Conservation (phyloP, 345 rosid genomes). For the Arabidopsis suecica region DNA sequence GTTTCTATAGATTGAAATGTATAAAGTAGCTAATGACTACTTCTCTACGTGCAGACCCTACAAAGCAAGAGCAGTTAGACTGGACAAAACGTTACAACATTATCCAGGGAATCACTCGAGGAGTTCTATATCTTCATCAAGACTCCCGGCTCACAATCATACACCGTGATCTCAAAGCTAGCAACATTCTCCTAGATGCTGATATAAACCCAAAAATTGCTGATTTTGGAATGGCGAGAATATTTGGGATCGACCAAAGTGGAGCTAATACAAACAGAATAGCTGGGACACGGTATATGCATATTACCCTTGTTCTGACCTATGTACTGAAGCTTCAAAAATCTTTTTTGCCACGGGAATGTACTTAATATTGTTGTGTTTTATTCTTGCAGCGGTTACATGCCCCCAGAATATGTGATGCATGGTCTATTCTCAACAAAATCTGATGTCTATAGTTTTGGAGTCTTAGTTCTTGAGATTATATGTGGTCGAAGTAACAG, state of each 20-base stretch:
- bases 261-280: slow-evolving; percentile 28
- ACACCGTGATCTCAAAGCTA: slow-evolving; percentile 26
- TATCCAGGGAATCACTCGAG: slow-evolving; percentile 20
- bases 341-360: no score
- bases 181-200: slow-evolving; percentile 21
- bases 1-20: no score
- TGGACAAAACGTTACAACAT: slow-evolving; percentile 22
- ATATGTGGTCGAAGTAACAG: slow-evolving; percentile 17
- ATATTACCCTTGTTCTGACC: no score
- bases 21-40: no score
- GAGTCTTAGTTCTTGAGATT: slow-evolving; percentile 42
- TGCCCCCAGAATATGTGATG: slow-evolving; percentile 36
- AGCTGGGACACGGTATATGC: slow-evolving; percentile 27
- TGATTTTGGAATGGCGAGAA: slow-evolving; percentile 32
- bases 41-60: slow-evolving; percentile 43
- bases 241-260: slow-evolving; percentile 20
- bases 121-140: slow-evolving; percentile 34
- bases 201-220: slow-evolving; percentile 30
- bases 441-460: slow-evolving; percentile 38
- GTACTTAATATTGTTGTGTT: neutral
- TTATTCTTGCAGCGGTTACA: slow-evolving; percentile 17
- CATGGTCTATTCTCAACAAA: slow-evolving; percentile 27
- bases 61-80: slow-evolving; percentile 21
- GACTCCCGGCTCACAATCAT: slow-evolving; percentile 33
- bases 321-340: neutral